These are phyloP conservation scores for Sporothrix mexicana DNA, from an alignment of 2,329 filamentous ascomycete species.

Conservation along the genomic window DNA sequence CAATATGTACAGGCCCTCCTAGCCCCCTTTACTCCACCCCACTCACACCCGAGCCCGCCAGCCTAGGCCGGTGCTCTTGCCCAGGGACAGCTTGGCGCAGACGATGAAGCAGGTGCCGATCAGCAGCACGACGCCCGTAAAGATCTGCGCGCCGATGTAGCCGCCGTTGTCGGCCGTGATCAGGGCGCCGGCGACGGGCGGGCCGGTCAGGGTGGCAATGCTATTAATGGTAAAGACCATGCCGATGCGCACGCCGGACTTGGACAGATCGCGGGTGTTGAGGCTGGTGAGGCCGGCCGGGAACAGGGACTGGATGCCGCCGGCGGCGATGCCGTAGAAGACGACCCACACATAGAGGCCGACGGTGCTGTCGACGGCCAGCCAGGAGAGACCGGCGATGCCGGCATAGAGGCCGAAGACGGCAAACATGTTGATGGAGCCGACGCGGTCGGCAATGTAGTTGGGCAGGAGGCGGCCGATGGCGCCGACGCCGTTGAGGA, in stretches of 20 bases:
- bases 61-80: constrained; percentile 47
- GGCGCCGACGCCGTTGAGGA: constrained; percentile 68
- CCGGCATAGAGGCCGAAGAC: constrained; percentile 52
- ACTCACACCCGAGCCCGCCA: constrained; percentile 49
- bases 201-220: constrained; percentile 59
- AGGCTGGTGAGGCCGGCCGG: constrained; percentile 65
- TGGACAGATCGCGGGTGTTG: constrained; percentile 55
- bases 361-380: constrained; percentile 55
- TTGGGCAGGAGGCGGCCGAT: constrained; percentile 64
- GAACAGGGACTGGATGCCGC: constrained; percentile 69
- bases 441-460: constrained; percentile 62
- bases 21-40: not conserved
- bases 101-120: constrained; percentile 50
- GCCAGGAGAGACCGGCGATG: constrained; percentile 61
- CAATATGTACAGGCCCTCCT: not conserved
- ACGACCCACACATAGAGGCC: constrained; percentile 67
- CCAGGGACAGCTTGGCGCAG: constrained; percentile 49
- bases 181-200: constrained; percentile 58
- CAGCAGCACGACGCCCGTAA: constrained; percentile 53
- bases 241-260: constrained; percentile 61
- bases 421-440: constrained; percentile 66
- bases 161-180: constrained; percentile 50
- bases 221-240: constrained; percentile 64
- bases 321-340: constrained; percentile 68
- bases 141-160: constrained; percentile 57